These are phyloP conservation scores for Castanopsis chinensis DNA, from an alignment of 306 rosid genomes.

Conservation along the genomic window DNA sequence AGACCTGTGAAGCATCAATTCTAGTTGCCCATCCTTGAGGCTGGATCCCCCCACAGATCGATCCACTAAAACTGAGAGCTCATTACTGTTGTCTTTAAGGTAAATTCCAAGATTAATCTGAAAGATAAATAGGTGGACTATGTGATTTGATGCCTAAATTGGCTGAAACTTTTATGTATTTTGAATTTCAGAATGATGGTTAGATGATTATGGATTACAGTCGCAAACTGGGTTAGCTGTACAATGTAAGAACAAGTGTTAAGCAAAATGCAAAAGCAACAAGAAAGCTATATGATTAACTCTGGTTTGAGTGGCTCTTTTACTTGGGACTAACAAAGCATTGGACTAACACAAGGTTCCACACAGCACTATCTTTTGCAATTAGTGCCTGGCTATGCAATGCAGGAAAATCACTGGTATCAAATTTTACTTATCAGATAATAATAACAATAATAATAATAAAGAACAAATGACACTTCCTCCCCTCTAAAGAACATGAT, in stretches of 20 bases:
- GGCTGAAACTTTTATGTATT: neutral
- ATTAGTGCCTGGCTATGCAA: too few species aligned
- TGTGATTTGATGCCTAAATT: neutral
- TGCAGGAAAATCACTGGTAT: too few species aligned
- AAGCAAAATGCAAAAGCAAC: neutral
- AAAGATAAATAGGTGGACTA: constrained; percentile 8
- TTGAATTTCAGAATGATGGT: neutral
- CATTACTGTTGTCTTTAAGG: constrained; percentile 47
- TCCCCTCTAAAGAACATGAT: too few species aligned
- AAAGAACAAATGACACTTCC: too few species aligned
- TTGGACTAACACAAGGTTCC: neutral
- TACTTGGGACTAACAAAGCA: neutral
- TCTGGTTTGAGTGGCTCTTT: neutral
- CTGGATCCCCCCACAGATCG: constrained; percentile 84
- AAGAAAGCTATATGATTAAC: neutral
- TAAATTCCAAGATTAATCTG: constrained; percentile 76
- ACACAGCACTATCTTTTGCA: too few species aligned
- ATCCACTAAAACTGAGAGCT: constrained; percentile 71
- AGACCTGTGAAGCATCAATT: constrained; percentile 84
- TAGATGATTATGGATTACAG: neutral
- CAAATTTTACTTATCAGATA: too few species aligned
- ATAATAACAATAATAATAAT: too few species aligned
- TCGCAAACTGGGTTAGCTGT: neutral
- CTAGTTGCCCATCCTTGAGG: constrained; percentile 67
- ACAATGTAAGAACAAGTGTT: neutral